Conservation (phyloP, 2,329 filamentous ascomycete species). For the Pseudopyricularia javanii region DNA sequence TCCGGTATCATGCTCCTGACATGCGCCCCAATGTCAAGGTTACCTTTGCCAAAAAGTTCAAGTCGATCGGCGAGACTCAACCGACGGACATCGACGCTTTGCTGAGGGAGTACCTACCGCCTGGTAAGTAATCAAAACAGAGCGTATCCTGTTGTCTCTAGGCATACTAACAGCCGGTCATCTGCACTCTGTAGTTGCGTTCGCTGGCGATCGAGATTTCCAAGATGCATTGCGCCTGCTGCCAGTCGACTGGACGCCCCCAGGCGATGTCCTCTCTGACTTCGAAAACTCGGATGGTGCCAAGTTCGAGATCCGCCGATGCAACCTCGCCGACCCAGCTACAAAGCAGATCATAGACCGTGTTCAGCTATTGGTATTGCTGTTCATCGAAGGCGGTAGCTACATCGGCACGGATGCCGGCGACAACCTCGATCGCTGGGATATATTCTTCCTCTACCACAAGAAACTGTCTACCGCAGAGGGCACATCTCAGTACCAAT, state of each 20-base stretch:
- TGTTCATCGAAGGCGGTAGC: conserved; percentile 91
- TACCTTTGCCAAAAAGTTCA: conserved; percentile 60
- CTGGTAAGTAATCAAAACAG: conserved; percentile 32
- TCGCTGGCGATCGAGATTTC: conserved; percentile 49
- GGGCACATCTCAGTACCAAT: conserved; percentile 41
- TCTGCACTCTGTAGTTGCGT: conserved; percentile 40
- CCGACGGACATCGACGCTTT: conserved; percentile 57
- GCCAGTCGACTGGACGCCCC: conserved; percentile 48
- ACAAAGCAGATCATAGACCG: conserved; percentile 65
- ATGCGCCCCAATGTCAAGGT: conserved; percentile 67
- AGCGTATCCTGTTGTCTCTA: background rate
- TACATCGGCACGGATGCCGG: conserved; percentile 50
- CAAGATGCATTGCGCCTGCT: conserved; percentile 40
- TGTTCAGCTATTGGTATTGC: conserved; percentile 68
- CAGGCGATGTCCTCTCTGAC: conserved; percentile 57
- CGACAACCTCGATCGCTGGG: conserved; percentile 72
- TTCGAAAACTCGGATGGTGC: conserved; percentile 46
- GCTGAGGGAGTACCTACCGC: conserved; percentile 54
- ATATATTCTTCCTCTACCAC: conserved; percentile 72
- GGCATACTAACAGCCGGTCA: conserved; percentile 6
- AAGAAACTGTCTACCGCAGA: conserved; percentile 27
- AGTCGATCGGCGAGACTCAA: conserved; percentile 52
- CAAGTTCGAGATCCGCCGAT: conserved; percentile 75
- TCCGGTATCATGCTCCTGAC: conserved; percentile 57
- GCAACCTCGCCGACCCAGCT: conserved; percentile 55